These are phyloP conservation scores for Saraca asoca DNA, from an alignment of 331 rosid species.

Conservation along the genomic window DNA sequence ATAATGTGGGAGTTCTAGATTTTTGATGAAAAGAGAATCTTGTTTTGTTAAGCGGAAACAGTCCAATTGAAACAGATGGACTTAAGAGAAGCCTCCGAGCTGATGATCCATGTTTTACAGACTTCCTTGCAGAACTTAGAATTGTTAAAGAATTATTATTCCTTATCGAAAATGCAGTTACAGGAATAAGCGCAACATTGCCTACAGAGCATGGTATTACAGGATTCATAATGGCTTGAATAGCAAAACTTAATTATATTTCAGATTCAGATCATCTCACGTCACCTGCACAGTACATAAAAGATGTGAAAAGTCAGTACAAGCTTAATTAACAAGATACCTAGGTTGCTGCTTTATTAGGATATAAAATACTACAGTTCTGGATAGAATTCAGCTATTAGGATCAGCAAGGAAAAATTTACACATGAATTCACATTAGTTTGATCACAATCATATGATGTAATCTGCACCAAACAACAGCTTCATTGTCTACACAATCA, in stretches of 20 bases:
- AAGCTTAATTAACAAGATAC: slow-evolving; percentile 11
- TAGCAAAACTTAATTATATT: slow-evolving; percentile 26
- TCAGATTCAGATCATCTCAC: slow-evolving; percentile 48
- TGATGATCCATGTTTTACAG: slow-evolving; percentile 45
- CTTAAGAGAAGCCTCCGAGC: slow-evolving; percentile 57
- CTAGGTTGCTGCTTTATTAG: slow-evolving; percentile 11
- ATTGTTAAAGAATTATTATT: slow-evolving; percentile 53
- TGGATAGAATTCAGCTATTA: slow-evolving; percentile 13
- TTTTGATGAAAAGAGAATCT: slow-evolving; percentile 44
- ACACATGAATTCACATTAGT: slow-evolving; percentile 7
- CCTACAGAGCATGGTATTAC: slow-evolving; percentile 65
- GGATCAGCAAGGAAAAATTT: slow-evolving; percentile 20
- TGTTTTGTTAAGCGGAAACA: slow-evolving; percentile 51
- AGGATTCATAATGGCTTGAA: slow-evolving; percentile 61
- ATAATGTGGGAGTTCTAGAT: slow-evolving; percentile 46
- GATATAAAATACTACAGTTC: background rate
- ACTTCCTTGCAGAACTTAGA: slow-evolving; percentile 58
- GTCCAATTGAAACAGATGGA: slow-evolving; percentile 50
- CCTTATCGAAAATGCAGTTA: slow-evolving; percentile 60
- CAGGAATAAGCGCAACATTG: slow-evolving; percentile 70
- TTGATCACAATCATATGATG: slow-evolving; percentile 13
- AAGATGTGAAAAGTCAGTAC: slow-evolving; percentile 25
- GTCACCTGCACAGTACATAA: slow-evolving; percentile 52
- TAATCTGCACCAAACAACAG: slow-evolving; percentile 13
- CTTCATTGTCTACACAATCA: slow-evolving; percentile 17